These are phyloP conservation scores for Crassisporium funariophilum DNA, from an alignment of 768 basidiomycete genomes.

Conservation along the genomic window DNA sequence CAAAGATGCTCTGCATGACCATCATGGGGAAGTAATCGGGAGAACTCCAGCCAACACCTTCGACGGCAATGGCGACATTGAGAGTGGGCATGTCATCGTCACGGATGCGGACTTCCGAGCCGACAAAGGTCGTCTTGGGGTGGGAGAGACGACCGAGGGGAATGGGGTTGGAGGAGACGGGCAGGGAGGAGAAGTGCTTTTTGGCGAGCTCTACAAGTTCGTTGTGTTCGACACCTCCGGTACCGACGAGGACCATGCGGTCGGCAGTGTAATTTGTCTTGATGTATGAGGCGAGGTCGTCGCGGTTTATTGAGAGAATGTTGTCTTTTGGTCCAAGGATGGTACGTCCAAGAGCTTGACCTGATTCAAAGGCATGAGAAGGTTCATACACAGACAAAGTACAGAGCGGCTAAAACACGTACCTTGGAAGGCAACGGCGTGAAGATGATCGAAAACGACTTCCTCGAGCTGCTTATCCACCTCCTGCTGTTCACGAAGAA, in stretches of 20 bases:
- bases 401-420: constrained; percentile 28
- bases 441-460: constrained; percentile 98
- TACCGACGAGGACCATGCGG: constrained; percentile 98
- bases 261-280: constrained; percentile 98
- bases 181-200: constrained; percentile 88
- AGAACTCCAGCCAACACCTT: constrained; percentile 96
- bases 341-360: constrained; percentile 93
- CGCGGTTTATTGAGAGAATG: constrained; percentile 92
- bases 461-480: constrained; percentile 99
- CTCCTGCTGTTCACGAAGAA: constrained; percentile 96
- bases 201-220: constrained; percentile 94
- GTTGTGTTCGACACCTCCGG: constrained; percentile 91
- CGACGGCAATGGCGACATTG: constrained; percentile 95
- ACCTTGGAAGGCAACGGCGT: constrained; percentile 97
- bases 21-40: constrained; percentile 99
- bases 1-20: constrained; percentile 96
- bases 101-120: constrained; percentile 93
- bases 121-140: constrained; percentile 80
- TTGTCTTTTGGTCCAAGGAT: constrained; percentile 97
- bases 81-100: constrained; percentile 89
- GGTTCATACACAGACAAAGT: constrained; percentile 2
- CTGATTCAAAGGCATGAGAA: constrained; percentile 38
- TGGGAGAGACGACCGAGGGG: constrained; percentile 82
- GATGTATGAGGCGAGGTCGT: constrained; percentile 90
- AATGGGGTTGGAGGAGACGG: constrained; percentile 85